A percentile compares a stretch with the other conserved stretches of the same genome.
Conservation (phyloP, 2,329 filamentous ascomycete species). For the Uncinocarpus reesii region DNA sequence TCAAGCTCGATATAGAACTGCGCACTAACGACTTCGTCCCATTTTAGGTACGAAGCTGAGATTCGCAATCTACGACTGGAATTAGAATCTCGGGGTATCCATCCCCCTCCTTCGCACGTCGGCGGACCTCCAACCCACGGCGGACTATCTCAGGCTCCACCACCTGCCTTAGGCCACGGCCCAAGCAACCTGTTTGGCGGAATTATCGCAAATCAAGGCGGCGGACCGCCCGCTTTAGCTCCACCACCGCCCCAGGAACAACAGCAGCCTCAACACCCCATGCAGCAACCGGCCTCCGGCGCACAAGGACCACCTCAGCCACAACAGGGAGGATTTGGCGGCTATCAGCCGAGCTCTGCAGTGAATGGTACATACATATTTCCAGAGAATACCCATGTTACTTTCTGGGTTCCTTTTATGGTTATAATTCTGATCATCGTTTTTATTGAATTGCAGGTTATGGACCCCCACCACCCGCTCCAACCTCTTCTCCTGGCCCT, state of each 20-base stretch:
- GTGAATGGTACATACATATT: slow-evolving; percentile 51
- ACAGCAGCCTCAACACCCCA: slow-evolving; percentile 49
- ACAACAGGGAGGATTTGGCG: slow-evolving; percentile 59
- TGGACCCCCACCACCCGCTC: slow-evolving; percentile 69
- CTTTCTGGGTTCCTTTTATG: background rate
- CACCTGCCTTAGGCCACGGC: slow-evolving; percentile 75
- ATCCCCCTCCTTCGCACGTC: slow-evolving; percentile 57
- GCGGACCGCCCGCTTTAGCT: slow-evolving; percentile 74
- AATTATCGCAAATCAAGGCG: slow-evolving; percentile 85
- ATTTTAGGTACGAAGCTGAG: slow-evolving; percentile 78
- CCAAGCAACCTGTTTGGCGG: slow-evolving; percentile 85
- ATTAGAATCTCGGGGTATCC: slow-evolving; percentile 61
- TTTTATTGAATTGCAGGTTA: slow-evolving; percentile 47
- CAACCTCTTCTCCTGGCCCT: slow-evolving; percentile 77
- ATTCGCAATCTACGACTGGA: slow-evolving; percentile 77
- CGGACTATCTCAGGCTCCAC: slow-evolving; percentile 72
- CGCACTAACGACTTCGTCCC: background rate
- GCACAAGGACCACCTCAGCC: slow-evolving; percentile 60
- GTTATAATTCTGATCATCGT: slow-evolving; percentile 37
- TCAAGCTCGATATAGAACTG: background rate
- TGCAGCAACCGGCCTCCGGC: slow-evolving; percentile 49
- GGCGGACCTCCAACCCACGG: slow-evolving; percentile 64
- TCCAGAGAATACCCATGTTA: slow-evolving; percentile 10
- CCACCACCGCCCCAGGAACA: slow-evolving; percentile 61
- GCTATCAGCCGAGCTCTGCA: slow-evolving; percentile 53